Percentiles rank a stretch among this genome's conserved stretches.
Evolutionary conservation across 208 protist species (phyloP).

Genomic region (Kentomonas sorsogonicus): DNA sequence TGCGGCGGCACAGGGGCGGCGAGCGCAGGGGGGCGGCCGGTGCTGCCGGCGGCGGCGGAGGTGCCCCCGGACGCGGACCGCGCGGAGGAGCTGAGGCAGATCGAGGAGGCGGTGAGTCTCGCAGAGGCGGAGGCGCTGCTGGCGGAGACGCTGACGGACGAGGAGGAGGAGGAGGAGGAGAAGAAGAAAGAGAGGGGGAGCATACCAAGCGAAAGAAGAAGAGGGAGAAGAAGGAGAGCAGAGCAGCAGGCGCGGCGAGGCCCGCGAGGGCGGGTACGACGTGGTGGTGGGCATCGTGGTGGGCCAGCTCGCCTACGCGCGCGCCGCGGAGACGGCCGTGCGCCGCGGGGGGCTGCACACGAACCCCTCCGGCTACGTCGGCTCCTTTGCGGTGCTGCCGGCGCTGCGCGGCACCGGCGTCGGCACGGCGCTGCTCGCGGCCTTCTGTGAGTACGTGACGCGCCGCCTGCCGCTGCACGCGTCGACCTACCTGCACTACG

Average conservation of each 20-base stretch:
- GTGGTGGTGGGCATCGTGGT: conserved; percentile 59
- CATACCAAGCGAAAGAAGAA: background rate
- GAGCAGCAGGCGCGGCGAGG: background rate
- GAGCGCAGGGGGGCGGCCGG: background rate
- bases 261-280: conserved; percentile 14
- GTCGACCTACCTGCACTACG: conserved; percentile 50
- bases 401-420: conserved; percentile 52
- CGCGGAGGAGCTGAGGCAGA: background rate
- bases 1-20: background rate
- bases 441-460: conserved; percentile 49
- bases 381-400: conserved; percentile 54
- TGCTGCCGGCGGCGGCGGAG: background rate
- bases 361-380: conserved; percentile 69
- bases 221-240: background rate
- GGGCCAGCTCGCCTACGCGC: conserved; percentile 45
- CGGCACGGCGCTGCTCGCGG: conserved; percentile 42
- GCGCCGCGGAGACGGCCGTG: too few relatives aligned
- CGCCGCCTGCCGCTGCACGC: conserved; percentile 42
- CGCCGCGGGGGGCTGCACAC: conserved; percentile 32
- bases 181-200: background rate
- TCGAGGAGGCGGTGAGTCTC: background rate
- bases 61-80: background rate
- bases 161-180: background rate
- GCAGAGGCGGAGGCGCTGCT: background rate
- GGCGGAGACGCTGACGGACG: background rate